Percentiles rank a stretch among this genome's conserved stretches.
These are phyloP conservation scores for Vitis vinifera DNA, from an alignment of 164 flowering plant species.

Conservation along the genomic window DNA sequence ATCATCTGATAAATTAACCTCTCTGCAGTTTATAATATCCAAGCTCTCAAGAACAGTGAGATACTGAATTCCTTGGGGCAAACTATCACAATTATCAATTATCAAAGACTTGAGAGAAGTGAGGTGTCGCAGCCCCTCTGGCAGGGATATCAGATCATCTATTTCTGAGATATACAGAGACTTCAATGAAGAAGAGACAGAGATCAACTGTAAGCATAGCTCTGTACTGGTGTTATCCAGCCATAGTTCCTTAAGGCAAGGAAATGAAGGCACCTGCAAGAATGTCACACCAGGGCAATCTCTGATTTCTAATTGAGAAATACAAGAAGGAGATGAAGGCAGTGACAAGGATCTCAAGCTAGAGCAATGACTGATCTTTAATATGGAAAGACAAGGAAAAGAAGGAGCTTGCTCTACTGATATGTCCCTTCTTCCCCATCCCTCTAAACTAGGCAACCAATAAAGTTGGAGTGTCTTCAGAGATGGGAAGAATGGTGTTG, in stretches of 20 bases:
- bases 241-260: not conserved
- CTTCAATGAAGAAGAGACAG: not conserved
- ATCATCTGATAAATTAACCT: not conserved
- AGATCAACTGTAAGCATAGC: not conserved
- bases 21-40: not conserved
- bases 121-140: not conserved
- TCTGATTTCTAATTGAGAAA: no score
- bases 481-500: no score
- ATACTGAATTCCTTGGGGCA: not conserved
- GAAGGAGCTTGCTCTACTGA: no score
- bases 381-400: not conserved
- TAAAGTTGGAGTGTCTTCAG: no score
- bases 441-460: no score
- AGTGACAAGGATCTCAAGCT: not conserved
- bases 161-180: not conserved
- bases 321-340: no score
- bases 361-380: not conserved
- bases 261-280: not conserved
- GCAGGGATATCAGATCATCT: not conserved
- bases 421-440: no score
- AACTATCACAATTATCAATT: not conserved
- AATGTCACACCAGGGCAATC: no score
- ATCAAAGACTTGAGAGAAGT: not conserved
- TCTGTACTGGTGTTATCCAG: not conserved
- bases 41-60: not conserved